Conservation (phyloP, 2,329 filamentous ascomycete genomes). For the Conoideocrella luteorostrata region DNA sequence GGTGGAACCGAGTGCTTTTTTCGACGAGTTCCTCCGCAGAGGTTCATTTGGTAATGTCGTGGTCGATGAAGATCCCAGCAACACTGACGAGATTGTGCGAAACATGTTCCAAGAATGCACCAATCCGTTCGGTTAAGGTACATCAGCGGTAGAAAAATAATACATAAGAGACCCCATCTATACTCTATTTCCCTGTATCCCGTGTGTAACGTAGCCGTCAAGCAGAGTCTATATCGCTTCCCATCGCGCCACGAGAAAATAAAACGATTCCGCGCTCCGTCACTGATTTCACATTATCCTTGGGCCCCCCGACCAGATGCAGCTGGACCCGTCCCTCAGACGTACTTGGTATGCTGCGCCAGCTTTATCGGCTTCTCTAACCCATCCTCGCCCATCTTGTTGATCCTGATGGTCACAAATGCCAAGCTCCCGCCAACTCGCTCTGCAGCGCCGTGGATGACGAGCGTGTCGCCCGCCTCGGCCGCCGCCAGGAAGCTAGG, state of each 20-base stretch:
- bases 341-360: conserved; percentile 63
- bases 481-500: conserved; percentile 63
- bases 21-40: conserved; percentile 19
- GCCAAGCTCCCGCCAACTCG: conserved; percentile 62
- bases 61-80: conserved; percentile 19
- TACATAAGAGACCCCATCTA: too few relatives aligned
- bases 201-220: too few relatives aligned
- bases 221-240: too few relatives aligned
- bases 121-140: neutral
- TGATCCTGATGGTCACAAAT: conserved; percentile 61
- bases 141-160: too few relatives aligned
- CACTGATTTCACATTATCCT: too few relatives aligned
- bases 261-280: too few relatives aligned
- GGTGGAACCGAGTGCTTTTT: conserved; percentile 6
- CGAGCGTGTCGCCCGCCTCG: conserved; percentile 56
- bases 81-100: conserved; percentile 27
- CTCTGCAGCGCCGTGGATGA: conserved; percentile 60
- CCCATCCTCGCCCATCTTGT: conserved; percentile 44
- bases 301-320: too few relatives aligned
- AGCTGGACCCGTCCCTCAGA: conserved; percentile 18
- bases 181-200: too few relatives aligned
- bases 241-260: too few relatives aligned
- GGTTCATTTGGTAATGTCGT: conserved; percentile 23
- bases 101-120: conserved; percentile 25
- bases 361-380: conserved; percentile 45